phyloP scores from a whole-genome alignment of 306 rosid species.

The Crotalaria pallida region DNA sequence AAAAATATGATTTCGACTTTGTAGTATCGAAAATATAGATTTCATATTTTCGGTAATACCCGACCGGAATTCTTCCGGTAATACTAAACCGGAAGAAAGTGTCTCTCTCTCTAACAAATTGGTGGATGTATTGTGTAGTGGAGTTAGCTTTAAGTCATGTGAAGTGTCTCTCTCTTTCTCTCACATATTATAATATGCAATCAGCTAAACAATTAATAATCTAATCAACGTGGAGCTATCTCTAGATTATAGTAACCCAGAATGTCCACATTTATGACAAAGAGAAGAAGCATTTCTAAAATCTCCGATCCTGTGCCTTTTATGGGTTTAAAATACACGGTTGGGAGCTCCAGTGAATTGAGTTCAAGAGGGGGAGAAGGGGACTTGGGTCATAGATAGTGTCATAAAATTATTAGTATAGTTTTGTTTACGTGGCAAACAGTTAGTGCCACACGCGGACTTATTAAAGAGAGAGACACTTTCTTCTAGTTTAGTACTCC shows the following conservation, averaged over 20 bases:
- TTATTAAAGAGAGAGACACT: no score
- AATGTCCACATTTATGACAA: slow-evolving; percentile 31
- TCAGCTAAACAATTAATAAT: slow-evolving; percentile 5
- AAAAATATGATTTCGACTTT: no score
- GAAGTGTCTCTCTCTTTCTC: slow-evolving; percentile 27
- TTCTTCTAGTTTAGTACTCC: no score
- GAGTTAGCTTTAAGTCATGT: slow-evolving; percentile 70
- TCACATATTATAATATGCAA: not conserved
- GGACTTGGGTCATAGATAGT: slow-evolving; percentile 36
- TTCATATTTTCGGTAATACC: no score
- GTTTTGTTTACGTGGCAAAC: not conserved
- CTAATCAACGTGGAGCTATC: slow-evolving; percentile 28
- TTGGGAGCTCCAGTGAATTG: slow-evolving; percentile 41
- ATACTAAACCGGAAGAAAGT: no score
- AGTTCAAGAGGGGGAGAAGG: slow-evolving; percentile 7
- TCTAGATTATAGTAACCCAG: slow-evolving; percentile 35
- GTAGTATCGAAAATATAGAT: no score
- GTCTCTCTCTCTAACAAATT: no score
- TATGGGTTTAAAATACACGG: not conserved
- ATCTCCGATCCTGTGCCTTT: slow-evolving; percentile 13
- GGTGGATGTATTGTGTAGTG: slow-evolving; percentile 33
- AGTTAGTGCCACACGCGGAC: slow-evolving; percentile 15
- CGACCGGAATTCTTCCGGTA: no score
- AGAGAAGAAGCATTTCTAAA: not conserved
- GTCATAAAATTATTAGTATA: not conserved